These are phyloP conservation scores for Astragalus membranaceus DNA, from an alignment of 306 rosid genomes.

Conservation along the genomic window DNA sequence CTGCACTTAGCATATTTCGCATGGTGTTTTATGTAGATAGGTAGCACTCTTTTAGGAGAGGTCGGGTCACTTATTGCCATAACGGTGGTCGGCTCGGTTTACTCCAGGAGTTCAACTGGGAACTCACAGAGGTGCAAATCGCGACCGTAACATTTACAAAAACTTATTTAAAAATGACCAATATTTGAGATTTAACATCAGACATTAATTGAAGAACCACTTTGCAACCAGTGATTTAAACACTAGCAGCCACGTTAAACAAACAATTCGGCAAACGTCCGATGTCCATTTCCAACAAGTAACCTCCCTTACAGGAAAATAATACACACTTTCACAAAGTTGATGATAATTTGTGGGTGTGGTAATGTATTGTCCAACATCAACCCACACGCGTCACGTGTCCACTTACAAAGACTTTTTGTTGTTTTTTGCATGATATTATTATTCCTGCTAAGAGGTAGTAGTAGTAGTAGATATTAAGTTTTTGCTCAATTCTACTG, in stretches of 20 bases:
- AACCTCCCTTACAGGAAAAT: not conserved
- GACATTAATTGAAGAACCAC: not conserved
- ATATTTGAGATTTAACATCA: not conserved
- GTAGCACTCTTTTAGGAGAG: too few relatives aligned
- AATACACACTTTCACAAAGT: not conserved
- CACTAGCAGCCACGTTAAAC: conserved; percentile 11
- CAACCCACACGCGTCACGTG: conserved; percentile 23
- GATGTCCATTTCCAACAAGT: not conserved
- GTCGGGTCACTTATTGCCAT: too few relatives aligned
- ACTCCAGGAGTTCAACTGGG: too few relatives aligned
- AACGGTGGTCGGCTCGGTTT: too few relatives aligned
- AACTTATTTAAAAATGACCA: too few relatives aligned
- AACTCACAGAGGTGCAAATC: too few relatives aligned
- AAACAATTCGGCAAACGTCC: conserved; percentile 8
- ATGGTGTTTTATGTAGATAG: too few relatives aligned
- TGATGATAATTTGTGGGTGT: conserved; percentile 19
- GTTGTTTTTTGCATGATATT: not conserved
- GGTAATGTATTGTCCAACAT: not conserved
- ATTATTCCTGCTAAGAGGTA: not conserved
- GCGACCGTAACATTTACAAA: too few relatives aligned
- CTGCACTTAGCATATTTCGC: too few relatives aligned
- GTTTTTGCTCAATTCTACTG: not conserved
- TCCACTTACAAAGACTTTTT: not conserved
- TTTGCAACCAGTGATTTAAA: not conserved
- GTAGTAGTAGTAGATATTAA: not conserved